phyloP scores from a whole-genome alignment of 129 eudicot species.

The Centaurea solstitialis region DNA sequence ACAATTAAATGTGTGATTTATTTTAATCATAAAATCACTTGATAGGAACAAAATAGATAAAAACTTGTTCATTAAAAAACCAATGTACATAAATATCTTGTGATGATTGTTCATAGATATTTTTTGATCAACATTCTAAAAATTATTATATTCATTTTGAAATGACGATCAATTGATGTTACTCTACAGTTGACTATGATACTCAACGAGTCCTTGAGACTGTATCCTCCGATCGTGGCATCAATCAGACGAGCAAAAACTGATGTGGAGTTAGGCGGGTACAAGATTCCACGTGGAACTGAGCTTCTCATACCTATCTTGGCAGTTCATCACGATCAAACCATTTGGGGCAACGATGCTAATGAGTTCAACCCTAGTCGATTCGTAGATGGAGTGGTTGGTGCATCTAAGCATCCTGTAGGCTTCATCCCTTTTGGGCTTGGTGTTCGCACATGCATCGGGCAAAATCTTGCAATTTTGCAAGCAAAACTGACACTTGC shows the following conservation, averaged over 20 bases:
- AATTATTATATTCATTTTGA: neutral
- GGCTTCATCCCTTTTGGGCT: slow-evolving; percentile 83
- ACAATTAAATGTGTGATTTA: neutral
- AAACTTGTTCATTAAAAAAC: neutral
- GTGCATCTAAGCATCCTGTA: slow-evolving; percentile 78
- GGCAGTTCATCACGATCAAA: slow-evolving; percentile 87
- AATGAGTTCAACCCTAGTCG: slow-evolving; percentile 82
- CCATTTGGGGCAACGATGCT: slow-evolving; percentile 75
- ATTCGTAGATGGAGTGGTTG: slow-evolving; percentile 78
- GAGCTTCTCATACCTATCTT: slow-evolving; percentile 78
- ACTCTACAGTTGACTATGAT: slow-evolving; percentile 71
- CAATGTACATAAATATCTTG: neutral
- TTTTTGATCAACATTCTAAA: neutral
- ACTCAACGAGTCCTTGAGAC: slow-evolving; percentile 67
- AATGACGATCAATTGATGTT: neutral
- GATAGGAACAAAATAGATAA: neutral
- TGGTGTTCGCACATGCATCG: slow-evolving; percentile 79
- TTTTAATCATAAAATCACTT: neutral
- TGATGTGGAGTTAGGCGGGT: slow-evolving; percentile 68
- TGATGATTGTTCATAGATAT: neutral
- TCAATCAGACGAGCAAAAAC: slow-evolving; percentile 67
- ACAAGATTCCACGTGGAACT: slow-evolving; percentile 64
- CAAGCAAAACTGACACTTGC: slow-evolving; percentile 81
- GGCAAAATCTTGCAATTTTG: slow-evolving; percentile 80
- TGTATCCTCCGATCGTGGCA: slow-evolving; percentile 86